Percentiles rank a stretch among this genome's conserved stretches.
These are phyloP conservation scores for Podospora bellae-mahoneyi DNA, from an alignment of 495 filamentous ascomycete genomes.

Conservation along the genomic window DNA sequence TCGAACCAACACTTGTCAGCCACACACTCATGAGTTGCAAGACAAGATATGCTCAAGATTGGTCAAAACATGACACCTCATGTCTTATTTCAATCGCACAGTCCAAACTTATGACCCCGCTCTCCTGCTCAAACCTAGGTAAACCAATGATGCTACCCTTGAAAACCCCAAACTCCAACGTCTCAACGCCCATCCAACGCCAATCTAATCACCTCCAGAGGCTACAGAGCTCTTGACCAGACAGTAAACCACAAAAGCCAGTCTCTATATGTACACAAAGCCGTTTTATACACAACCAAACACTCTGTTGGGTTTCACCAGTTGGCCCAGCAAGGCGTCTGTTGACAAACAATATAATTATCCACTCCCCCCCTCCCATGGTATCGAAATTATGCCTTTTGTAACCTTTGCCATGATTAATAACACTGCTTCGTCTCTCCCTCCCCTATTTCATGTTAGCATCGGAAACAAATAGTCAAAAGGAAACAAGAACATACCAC, in stretches of 20 bases:
- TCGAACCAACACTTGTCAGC: neutral
- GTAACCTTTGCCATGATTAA: neutral
- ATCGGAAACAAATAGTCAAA: neutral
- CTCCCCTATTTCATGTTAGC: slow-evolving; percentile 14
- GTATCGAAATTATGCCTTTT: neutral
- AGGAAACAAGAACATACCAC: slow-evolving; percentile 31
- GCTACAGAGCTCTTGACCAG: neutral
- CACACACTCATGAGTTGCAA: too few species aligned
- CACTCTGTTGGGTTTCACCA: neutral
- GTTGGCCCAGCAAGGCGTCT: neutral
- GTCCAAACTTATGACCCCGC: neutral
- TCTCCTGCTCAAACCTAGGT: neutral
- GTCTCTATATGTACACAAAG: neutral
- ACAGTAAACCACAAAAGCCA: neutral
- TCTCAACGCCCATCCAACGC: neutral
- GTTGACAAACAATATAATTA: neutral
- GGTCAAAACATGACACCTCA: neutral
- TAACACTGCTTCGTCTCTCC: slow-evolving; percentile 15
- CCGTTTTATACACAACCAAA: neutral
- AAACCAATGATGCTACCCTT: neutral
- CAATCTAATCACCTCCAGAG: neutral
- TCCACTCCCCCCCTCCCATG: neutral
- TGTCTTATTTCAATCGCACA: neutral
- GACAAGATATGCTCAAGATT: too few species aligned
- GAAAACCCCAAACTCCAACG: neutral